phyloP scores from a whole-genome alignment of 176 grass and related monocot genomes.

The Bolboschoenus planiculmis region DNA sequence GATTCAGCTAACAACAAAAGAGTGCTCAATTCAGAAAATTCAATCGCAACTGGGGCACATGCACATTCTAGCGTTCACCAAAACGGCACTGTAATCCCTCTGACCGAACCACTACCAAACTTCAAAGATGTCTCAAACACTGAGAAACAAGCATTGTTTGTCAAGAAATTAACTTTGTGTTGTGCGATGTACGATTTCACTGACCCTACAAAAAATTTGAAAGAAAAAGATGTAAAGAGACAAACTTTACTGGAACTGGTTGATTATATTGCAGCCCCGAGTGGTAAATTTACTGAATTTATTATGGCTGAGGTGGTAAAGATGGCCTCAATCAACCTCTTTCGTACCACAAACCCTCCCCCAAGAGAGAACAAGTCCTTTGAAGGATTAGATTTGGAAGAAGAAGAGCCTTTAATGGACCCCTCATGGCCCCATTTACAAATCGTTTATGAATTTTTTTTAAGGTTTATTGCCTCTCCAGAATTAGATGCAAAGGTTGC shows the following conservation, averaged over 20 bases:
- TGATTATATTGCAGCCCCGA: conserved; percentile 70
- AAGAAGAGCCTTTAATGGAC: conserved; percentile 94
- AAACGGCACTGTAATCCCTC: conserved; percentile 44
- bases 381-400: conserved; percentile 82
- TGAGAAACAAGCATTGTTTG: conserved; percentile 73
- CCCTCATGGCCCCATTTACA: conserved; percentile 89
- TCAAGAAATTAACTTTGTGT: conserved; percentile 75
- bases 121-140: conserved; percentile 78
- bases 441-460: conserved; percentile 79
- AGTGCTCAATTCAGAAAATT: conserved; percentile 38
- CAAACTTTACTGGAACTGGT: conserved; percentile 79
- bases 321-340: conserved; percentile 76
- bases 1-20: conserved; percentile 45
- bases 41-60: conserved; percentile 24
- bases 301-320: conserved; percentile 75
- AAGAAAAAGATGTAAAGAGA: conserved; percentile 85
- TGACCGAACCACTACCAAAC: conserved; percentile 58
- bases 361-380: conserved; percentile 71
- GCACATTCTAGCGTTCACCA: conserved; percentile 12
- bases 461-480: conserved; percentile 78
- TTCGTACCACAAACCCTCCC: conserved; percentile 54
- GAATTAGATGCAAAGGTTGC: conserved; percentile 91
- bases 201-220: conserved; percentile 65
- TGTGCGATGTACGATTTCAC: conserved; percentile 61
- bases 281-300: conserved; percentile 59